phyloP scores from a whole-genome alignment of 257 asterid genomes.

The Nicotiana paniculata region DNA sequence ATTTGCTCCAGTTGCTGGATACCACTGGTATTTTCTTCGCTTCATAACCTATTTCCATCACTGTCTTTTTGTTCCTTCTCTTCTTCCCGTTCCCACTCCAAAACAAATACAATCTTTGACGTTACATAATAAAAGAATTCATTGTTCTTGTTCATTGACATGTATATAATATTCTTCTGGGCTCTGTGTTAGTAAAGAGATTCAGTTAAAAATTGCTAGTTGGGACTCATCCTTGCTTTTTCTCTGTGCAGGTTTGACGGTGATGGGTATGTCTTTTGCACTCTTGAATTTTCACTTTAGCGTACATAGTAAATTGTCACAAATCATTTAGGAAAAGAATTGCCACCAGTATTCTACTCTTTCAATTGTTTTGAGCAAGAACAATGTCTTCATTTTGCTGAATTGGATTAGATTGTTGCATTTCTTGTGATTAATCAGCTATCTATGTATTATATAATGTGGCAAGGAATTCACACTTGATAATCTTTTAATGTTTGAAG shows the following conservation, averaged over 20 bases:
- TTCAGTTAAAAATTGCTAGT: background rate
- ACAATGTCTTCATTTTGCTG: background rate
- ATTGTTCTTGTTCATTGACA: background rate
- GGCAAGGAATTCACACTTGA: background rate
- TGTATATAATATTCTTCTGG: background rate
- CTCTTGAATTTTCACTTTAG: constrained; percentile 6
- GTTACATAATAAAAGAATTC: background rate
- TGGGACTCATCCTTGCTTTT: constrained; percentile 16
- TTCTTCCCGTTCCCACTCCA: background rate
- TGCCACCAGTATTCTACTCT: background rate
- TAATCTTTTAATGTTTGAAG: background rate
- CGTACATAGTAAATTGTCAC: background rate
- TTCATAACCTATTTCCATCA: background rate
- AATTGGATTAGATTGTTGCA: background rate
- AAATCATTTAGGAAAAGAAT: background rate
- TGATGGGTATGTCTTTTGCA: constrained; percentile 71
- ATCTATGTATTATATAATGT: background rate
- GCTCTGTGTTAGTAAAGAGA: background rate
- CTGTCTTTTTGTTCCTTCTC: background rate
- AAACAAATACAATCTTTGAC: background rate
- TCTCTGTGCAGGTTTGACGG: constrained; percentile 88
- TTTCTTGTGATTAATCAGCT: background rate
- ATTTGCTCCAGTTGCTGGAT: constrained; percentile 92
- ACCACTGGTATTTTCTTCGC: constrained; percentile 59
- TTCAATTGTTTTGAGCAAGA: background rate